These are phyloP conservation scores for Cenchrus americanus DNA, from an alignment of 176 grass and related monocot species.

Conservation along the genomic window DNA sequence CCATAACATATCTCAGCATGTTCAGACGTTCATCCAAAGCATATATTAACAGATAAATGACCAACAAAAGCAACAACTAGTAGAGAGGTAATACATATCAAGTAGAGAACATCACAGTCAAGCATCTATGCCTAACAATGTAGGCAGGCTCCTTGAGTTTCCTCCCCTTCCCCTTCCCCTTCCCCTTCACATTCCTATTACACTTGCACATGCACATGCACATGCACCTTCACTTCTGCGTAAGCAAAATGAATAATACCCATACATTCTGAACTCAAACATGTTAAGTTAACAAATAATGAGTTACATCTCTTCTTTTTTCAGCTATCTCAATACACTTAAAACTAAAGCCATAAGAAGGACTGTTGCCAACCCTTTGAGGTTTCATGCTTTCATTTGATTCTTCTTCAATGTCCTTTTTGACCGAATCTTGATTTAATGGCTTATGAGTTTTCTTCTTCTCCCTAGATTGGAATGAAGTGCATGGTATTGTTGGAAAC, in stretches of 20 bases:
- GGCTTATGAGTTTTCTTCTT: conserved; percentile 53
- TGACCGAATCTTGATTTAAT: conserved; percentile 31
- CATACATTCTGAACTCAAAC: conserved; percentile 10
- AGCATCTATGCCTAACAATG: too few relatives aligned
- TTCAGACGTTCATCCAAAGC: too few relatives aligned
- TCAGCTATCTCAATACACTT: conserved; percentile 72
- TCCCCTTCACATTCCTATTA: too few relatives aligned
- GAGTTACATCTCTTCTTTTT: conserved; percentile 67
- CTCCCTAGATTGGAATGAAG: conserved; percentile 46
- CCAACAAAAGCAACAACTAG: too few relatives aligned
- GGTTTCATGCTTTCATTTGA: conserved; percentile 43
- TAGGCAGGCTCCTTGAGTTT: too few relatives aligned
- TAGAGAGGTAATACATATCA: too few relatives aligned
- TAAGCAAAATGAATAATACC: conserved; percentile 31
- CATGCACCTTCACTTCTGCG: neutral
- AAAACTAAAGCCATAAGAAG: conserved; percentile 65
- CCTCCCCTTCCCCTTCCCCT: too few relatives aligned
- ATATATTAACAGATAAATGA: too few relatives aligned
- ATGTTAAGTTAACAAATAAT: conserved; percentile 16
- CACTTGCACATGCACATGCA: too few relatives aligned
- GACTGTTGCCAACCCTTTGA: conserved; percentile 50
- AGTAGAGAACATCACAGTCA: too few relatives aligned
- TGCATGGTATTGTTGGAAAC: conserved; percentile 4
- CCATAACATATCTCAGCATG: too few relatives aligned
- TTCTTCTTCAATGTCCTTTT: conserved; percentile 52